Evolutionary conservation across 179 eudicot genomes (phyloP), one percentile per base, ranked within the genome.

Genomic region (Vitellaria paradoxa): DNA sequence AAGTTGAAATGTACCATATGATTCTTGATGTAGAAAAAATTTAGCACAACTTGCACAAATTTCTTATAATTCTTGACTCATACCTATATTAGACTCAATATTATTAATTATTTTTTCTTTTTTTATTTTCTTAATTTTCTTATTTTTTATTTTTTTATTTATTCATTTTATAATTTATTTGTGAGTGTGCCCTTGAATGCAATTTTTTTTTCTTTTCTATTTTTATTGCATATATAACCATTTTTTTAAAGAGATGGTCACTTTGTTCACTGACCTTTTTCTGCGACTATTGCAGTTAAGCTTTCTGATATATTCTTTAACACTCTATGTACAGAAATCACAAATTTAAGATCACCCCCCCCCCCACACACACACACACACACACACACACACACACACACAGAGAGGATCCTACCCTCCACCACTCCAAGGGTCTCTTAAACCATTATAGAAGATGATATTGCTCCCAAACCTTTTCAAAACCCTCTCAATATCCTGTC

Each of bases 381-480:
- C n/a, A n/a, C n/a, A n/a, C n/a, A n/a, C n/a, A n/a, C n/a, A n/a
- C n/a, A n/a, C n/a, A n/a, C n/a, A n/a, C n/a, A n/a, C n/a, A n/a
- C n/a, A 57, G 46, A 26, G 46, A 5, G 13, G 9, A 17, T 70
- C 67, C 5, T 87, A 93, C 93, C 96, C 97, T 82, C 92, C 97
- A 76, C 90, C 96, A 79, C 97, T 93, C 97, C 96, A 93, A 7
- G 96, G 97, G 70, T 93, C 97, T 62, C 94, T 84, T 21, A 81
- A 53, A 68, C 96, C 94, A 82, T 93, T 91, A 68, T 86, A 93
- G 86, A 93, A 93, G 77, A 91, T 85, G 63, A 93, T 89, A 72
- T 93, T 93, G 87, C 98, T 93, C 3, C 91, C 98, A 52, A 88
- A 91, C 18, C 85, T 74, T 81, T 84, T 86, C 57, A 91, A 76